phyloP scores from a whole-genome alignment of 2,329 filamentous ascomycete species.

The Aspergillus spinulosporus region DNA sequence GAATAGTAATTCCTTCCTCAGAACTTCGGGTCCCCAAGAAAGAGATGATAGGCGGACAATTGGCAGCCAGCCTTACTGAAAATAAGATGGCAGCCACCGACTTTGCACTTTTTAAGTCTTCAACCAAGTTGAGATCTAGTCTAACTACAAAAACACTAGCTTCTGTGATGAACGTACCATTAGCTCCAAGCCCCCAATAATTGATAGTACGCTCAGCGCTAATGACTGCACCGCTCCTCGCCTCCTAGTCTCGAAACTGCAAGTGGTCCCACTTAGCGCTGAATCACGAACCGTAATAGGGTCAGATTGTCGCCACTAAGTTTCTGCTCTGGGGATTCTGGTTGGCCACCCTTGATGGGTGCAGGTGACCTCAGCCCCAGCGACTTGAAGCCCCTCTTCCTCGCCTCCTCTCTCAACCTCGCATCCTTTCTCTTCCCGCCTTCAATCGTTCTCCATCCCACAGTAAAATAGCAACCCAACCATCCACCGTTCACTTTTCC shows the following conservation, averaged over 20 bases:
- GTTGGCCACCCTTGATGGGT: background rate
- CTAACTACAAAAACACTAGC: too few species aligned
- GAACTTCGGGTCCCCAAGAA: background rate
- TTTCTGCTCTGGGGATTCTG: constrained; percentile 19
- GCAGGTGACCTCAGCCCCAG: constrained; percentile 30
- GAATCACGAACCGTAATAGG: constrained; percentile 13
- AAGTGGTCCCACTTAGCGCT: constrained; percentile 10
- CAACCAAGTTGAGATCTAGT: too few species aligned
- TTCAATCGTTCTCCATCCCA: constrained; percentile 30
- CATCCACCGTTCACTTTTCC: constrained; percentile 19
- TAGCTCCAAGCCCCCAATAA: background rate
- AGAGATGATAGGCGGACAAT: constrained; percentile 7
- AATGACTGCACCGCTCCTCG: background rate
- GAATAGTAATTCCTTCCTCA: background rate
- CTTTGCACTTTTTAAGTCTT: too few species aligned
- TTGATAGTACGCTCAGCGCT: background rate
- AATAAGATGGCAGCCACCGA: too few species aligned
- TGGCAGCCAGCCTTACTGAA: background rate
- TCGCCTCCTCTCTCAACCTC: constrained; percentile 20
- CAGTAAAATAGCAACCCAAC: constrained; percentile 22
- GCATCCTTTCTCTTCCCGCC: constrained; percentile 22
- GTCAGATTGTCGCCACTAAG: constrained; percentile 24
- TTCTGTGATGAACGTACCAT: too few species aligned
- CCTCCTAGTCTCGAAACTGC: constrained; percentile 8
- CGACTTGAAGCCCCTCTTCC: constrained; percentile 28